phyloP scores from a whole-genome alignment of 2,329 filamentous ascomycete species.

The Monilinia fructicola region DNA sequence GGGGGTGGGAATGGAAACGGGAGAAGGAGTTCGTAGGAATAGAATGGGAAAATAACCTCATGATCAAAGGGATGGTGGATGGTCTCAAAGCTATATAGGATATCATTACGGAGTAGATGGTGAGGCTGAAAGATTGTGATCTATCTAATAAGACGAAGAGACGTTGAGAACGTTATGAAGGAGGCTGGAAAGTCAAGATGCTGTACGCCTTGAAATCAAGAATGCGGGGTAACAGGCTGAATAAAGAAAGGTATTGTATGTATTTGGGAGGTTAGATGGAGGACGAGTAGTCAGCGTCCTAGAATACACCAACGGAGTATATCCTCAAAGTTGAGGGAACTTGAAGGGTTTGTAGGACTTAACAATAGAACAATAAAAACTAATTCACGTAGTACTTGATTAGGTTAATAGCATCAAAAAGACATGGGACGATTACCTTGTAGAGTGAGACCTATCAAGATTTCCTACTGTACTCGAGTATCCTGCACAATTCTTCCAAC shows the following conservation, averaged over 20 bases:
- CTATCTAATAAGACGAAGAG: background rate
- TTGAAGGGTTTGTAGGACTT: background rate
- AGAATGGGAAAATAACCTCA: conserved; percentile 7
- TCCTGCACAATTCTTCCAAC: background rate
- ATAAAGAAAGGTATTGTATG: too few species aligned
- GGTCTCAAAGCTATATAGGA: background rate
- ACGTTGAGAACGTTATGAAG: background rate
- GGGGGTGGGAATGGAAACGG: background rate
- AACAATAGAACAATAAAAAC: background rate
- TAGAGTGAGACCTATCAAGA: too few species aligned
- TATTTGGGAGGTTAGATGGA: too few species aligned
- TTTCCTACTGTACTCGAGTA: too few species aligned
- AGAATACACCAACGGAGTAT: background rate
- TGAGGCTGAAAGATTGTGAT: conserved; percentile 2
- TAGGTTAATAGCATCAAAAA: too few species aligned
- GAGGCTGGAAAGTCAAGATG: conserved; percentile 5
- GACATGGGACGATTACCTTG: too few species aligned
- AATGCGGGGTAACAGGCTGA: conserved; percentile 14
- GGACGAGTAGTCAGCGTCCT: too few species aligned
- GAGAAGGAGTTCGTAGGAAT: background rate
- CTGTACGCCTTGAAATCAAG: conserved; percentile 15
- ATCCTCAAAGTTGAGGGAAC: background rate
- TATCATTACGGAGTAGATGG: too few species aligned
- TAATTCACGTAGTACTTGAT: background rate
- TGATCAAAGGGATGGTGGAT: background rate